Conservation (phyloP, 2,329 filamentous ascomycete species). For the Ophiobolus disseminans region DNA sequence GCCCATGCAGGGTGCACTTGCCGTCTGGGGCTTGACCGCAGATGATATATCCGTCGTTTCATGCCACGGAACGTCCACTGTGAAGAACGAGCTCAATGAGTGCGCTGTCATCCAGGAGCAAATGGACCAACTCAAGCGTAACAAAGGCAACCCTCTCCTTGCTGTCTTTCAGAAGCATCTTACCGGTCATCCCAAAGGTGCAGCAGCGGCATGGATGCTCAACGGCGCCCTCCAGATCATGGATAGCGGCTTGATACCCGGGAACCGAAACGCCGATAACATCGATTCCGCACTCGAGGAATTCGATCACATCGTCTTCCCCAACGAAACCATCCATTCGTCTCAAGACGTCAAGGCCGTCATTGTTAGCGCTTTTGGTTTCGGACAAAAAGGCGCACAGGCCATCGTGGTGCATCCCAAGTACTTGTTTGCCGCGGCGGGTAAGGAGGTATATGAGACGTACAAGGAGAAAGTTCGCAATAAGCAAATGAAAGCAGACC, state of each 20-base stretch:
- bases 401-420: constrained; percentile 96
- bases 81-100: constrained; percentile 99
- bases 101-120: constrained; percentile 98
- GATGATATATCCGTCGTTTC: constrained; percentile 94
- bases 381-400: constrained; percentile 98
- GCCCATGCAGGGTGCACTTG: constrained; percentile 91
- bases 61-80: constrained; percentile 98
- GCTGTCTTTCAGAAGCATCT: constrained; percentile 99
- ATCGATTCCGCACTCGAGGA: constrained; percentile 96
- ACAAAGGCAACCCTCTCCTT: constrained; percentile 93
- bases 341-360: constrained; percentile 96
- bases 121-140: constrained; percentile 89
- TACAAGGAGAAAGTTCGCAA: constrained; percentile 90
- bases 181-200: constrained; percentile 98
- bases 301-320: constrained; percentile 97
- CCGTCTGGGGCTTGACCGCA: constrained; percentile 96
- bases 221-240: constrained; percentile 97
- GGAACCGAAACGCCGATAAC: constrained; percentile 98
- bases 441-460: constrained; percentile 77
- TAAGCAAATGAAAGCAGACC: constrained; percentile 97
- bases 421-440: constrained; percentile 94
- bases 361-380: constrained; percentile 98
- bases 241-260: constrained; percentile 90
- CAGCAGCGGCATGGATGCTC: constrained; percentile 99
- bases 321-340: constrained; percentile 89